phyloP scores from a whole-genome alignment of 2,329 filamentous ascomycete species.

The Ophiostoma sp. region DNA sequence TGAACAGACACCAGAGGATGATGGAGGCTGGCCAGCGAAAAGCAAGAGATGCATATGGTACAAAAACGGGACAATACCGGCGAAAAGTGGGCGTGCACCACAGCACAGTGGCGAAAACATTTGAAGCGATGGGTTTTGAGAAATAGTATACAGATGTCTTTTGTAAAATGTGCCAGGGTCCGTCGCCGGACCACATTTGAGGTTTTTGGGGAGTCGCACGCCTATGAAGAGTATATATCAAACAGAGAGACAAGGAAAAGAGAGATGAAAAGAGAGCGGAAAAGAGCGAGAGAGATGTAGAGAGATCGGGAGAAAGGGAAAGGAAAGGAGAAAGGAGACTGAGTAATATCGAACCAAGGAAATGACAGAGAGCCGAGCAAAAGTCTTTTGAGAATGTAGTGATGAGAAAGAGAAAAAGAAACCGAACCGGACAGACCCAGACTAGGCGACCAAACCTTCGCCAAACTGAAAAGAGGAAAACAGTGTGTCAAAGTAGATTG shows the following conservation, averaged over 20 bases:
- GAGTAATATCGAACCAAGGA: conserved; percentile 22
- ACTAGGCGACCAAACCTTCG: conserved; percentile 24
- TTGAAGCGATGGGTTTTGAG: conserved; percentile 5
- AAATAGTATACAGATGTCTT: conserved; percentile 25
- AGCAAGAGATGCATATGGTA: neutral
- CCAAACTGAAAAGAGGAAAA: neutral
- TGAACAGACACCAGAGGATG: neutral
- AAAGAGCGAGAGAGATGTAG: conserved; percentile 10
- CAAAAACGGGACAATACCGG: neutral
- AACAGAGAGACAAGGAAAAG: conserved; percentile 19
- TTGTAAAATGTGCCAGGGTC: conserved; percentile 23
- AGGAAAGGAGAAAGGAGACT: neutral
- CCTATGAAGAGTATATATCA: conserved; percentile 28
- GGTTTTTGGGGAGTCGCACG: conserved; percentile 23
- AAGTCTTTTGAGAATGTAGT: conserved; percentile 18
- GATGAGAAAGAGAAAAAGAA: conserved; percentile 14
- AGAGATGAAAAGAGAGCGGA: conserved; percentile 12
- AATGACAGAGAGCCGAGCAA: conserved; percentile 28
- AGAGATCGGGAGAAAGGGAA: conserved; percentile 2
- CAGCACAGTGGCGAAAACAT: conserved; percentile 8
- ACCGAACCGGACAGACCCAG: conserved; percentile 27
- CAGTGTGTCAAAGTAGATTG: neutral
- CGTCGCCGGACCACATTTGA: conserved; percentile 23
- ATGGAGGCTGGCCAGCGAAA: neutral
- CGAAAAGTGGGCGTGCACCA: neutral